These are phyloP conservation scores for Mycena venus DNA, from an alignment of 768 basidiomycete genomes.

Conservation along the genomic window DNA sequence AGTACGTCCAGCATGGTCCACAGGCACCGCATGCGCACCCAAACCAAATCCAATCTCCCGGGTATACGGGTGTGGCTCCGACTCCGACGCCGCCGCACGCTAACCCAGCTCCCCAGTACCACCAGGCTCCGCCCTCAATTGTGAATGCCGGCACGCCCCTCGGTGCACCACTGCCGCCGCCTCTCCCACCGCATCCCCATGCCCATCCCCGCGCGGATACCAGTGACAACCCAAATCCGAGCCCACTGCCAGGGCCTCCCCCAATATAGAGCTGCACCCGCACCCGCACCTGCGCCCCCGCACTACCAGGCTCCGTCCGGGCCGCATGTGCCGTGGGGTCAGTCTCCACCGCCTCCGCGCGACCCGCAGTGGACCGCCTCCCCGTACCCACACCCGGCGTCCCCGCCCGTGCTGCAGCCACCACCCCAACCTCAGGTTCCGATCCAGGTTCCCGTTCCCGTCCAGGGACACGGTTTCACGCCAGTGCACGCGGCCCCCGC, in stretches of 20 bases:
- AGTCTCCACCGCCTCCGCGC: conserved; percentile 28
- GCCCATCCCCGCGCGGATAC: conserved; percentile 33
- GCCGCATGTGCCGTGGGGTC: conserved; percentile 2
- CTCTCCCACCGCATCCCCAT: conserved; percentile 29
- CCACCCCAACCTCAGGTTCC: background rate
- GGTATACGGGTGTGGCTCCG: no score
- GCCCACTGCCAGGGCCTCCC: conserved; percentile 19
- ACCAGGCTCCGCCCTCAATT: no score
- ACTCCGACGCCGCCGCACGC: background rate
- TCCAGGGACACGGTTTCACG: background rate
- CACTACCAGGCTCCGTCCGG: conserved; percentile 35
- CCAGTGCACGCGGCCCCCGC: conserved; percentile 28
- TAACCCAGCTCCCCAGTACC: background rate
- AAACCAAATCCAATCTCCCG: background rate
- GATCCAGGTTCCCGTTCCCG: background rate
- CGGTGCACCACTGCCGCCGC: conserved; percentile 44
- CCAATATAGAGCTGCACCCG: conserved; percentile 23
- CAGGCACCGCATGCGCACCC: no score
- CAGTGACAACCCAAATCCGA: no score
- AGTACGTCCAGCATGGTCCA: background rate
- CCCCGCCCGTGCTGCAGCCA: conserved; percentile 20
- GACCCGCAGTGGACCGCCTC: conserved; percentile 27
- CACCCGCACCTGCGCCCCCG: conserved; percentile 27
- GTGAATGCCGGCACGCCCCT: conserved; percentile 22
- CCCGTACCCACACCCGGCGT: conserved; percentile 34